A percentile compares a stretch with the other conserved stretches of the same genome.
These are phyloP conservation scores for sunflower (Helianthus annuus) DNA, from an alignment of 129 eudicot genomes.

Conservation along the genomic window HanXRQr2.0-SUNRISE NC_035442.2:4386077-4386576, in stretches of 20 bases:
- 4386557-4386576: neutral
- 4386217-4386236: neutral
- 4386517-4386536: no score
- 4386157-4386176: neutral
- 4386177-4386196: neutral
- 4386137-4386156: neutral
- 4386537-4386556: no score
- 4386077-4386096: neutral
- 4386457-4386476: neutral
- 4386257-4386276: neutral
- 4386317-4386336: neutral
- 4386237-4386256: neutral
- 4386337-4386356: slow-evolving; percentile 82
- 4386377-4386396: slow-evolving; percentile 87
- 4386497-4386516: no score
- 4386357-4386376: slow-evolving; percentile 94
- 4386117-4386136: neutral
- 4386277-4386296: neutral
- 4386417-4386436: slow-evolving; percentile 68
- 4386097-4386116: neutral
- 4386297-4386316: neutral
- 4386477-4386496: no score
- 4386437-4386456: slow-evolving; percentile 35
- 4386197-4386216: neutral
- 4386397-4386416: slow-evolving; percentile 91